These are phyloP conservation scores for Lolium multiflorum DNA, from an alignment of 176 grass and related monocot genomes.

Conservation along the genomic window DNA sequence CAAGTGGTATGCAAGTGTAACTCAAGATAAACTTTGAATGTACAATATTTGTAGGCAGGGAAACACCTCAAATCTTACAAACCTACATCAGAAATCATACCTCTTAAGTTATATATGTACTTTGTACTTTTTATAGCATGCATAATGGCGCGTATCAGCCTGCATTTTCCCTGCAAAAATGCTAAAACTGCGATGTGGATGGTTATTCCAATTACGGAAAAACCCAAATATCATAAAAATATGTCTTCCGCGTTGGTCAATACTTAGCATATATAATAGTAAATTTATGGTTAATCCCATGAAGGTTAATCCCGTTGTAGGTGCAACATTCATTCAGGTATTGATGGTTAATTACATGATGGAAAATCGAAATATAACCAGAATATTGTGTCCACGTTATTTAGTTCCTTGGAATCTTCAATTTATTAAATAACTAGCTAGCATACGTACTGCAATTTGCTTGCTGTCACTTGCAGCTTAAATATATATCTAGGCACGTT, in stretches of 20 bases:
- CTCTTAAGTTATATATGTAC: neutral
- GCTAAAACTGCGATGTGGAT: neutral
- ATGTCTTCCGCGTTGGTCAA: neutral
- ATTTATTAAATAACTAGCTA: neutral
- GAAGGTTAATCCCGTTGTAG: too few species aligned
- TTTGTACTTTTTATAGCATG: neutral
- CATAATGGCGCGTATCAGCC: neutral
- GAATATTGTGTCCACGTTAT: neutral
- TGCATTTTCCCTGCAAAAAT: neutral
- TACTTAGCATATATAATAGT: neutral
- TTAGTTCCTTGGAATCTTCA: neutral
- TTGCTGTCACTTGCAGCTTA: slow-evolving; percentile 20
- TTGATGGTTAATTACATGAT: neutral
- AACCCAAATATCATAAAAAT: too few species aligned
- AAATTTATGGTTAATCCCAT: too few species aligned
- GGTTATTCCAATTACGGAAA: neutral
- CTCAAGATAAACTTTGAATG: neutral
- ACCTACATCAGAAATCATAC: neutral
- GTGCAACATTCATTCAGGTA: neutral
- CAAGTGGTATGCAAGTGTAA: neutral
- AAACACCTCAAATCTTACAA: neutral
- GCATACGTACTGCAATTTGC: neutral
- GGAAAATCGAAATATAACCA: neutral
- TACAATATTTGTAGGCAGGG: neutral
- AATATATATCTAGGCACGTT: slow-evolving; percentile 23